These are phyloP conservation scores for Coelastrella sp. DNA, from an alignment of 139 green algal genomes.

Conservation along the genomic window DNA sequence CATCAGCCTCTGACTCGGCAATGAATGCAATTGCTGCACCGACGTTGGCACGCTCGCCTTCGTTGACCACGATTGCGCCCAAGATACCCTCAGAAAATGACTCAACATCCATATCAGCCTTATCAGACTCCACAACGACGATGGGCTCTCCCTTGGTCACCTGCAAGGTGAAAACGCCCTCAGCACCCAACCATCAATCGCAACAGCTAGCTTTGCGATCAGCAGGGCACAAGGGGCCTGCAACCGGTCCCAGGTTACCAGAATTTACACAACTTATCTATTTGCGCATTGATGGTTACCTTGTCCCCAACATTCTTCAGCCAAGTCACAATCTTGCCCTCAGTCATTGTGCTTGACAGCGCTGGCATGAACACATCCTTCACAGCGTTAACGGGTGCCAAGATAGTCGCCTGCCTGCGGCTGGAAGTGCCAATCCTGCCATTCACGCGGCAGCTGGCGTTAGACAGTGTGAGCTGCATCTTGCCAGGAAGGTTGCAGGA, in stretches of 20 bases:
- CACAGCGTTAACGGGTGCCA: slow-evolving; percentile 58
- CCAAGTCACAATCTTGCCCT: slow-evolving; percentile 95
- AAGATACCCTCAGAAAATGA: slow-evolving; percentile 85
- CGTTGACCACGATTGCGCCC: slow-evolving; percentile 57
- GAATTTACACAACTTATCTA: not conserved
- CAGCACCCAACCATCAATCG: slow-evolving; percentile 8
- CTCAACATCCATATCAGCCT: slow-evolving; percentile 99
- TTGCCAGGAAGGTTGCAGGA: not conserved
- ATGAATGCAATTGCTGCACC: slow-evolving; percentile 95
- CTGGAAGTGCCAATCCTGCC: not conserved
- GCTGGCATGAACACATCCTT: slow-evolving; percentile 99
- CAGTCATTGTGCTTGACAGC: slow-evolving; percentile 70
- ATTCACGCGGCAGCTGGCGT: not conserved
- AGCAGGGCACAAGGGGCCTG: not conserved
- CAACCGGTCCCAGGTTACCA: not conserved
- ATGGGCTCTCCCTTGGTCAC: slow-evolving; percentile 77
- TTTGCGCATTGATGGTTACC: slow-evolving; percentile 56
- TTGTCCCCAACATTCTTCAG: slow-evolving; percentile 94
- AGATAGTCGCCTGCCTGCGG: not conserved
- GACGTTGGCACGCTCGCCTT: slow-evolving; percentile 91
- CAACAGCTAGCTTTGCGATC: not conserved
- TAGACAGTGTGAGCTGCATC: slow-evolving; percentile 25
- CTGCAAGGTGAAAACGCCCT: slow-evolving; percentile 4
- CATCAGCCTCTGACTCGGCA: slow-evolving; percentile 94
- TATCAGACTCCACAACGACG: slow-evolving; percentile 99